Base-by-base conservation (phyloP, 495 filamentous ascomycete species). In the Astrothelium subdiscretum region DNA sequence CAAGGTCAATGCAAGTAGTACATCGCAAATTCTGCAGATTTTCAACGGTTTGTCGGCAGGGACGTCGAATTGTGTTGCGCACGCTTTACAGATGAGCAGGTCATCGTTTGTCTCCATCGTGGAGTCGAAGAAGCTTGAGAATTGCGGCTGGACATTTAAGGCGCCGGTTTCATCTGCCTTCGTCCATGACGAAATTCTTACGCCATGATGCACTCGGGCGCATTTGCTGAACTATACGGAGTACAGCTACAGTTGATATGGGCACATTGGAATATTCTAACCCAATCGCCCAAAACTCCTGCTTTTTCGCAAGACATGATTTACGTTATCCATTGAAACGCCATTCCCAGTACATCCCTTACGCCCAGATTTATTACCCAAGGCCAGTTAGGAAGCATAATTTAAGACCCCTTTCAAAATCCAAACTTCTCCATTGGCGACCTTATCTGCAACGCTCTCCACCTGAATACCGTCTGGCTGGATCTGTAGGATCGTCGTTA, bases 391-490 rank as follows among this genome's bases (percentile, higher is more conserved):
- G 29, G 48, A 54, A 15, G 63, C 64, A 44, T 73, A 73, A 52
- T 75, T 70, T 51, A 77, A 51, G 26, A 73, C 69, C 15, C 69
- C 72, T 18, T 69, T 66, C 26, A 78, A 22, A 20, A 76, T 66
- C 76, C 76, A 78, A 10, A 96, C 84, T 72, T 97, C 87, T 20
- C 92, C 92, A 73, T 97, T 97, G 2, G 83, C 80, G 27, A 95
- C 91, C 58, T 79, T 77, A 68, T 86, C 83, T 0, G 84, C 85
- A 61, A 95, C 72, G 58, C 76, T 82, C 32, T 83, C 80, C 20
- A 96, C 87, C 68, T 90, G 83, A 29, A 96, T 82, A 63, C 82
- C 80, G 2, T 84, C 86, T 2, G 91, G 91, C 78, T 91, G 85
- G 29, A 96, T 86, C 89, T 94, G 65, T 27, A 8, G 27, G 51